Evolutionary conservation across 441 rosid genomes (phyloP), one percentile per base, ranked within the genome.

Genomic region (Croton setiger): DNA sequence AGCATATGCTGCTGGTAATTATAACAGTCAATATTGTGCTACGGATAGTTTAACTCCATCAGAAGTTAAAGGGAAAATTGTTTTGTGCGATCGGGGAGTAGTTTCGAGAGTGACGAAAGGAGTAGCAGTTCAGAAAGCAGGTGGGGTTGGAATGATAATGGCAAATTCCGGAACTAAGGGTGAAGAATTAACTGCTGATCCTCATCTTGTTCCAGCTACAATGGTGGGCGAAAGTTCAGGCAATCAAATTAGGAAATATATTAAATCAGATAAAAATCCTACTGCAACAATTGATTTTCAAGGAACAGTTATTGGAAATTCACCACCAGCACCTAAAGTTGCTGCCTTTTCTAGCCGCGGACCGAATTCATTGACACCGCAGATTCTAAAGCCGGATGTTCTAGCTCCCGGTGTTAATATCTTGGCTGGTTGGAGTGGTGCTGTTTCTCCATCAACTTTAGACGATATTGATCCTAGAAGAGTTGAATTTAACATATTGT

Each of bases 361-460:
- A 52, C 98, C 98, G 0, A 89, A 83, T n/a, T n/a, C 66, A 86
- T 63, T 85, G 57, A 89, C 93, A 0, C 82, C 85, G 1, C 86
- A 89, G 76, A 93, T 93, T 27, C 83, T 93, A 13, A 91, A 91
- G 72, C 97, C 96, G 0, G 98, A 91, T 75, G 89, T 89, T 49
- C 87, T 93, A 66, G 97, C 91, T 37, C 98, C 97, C 0, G 96
- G 97, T 15, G 90, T 93, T 31, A 91, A 91, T 52, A 89, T 93
- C 45, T 67, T 93, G 78, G 98, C 97, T 41, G 97, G 88, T 9
- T 93, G 97, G 98, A 89, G 90, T 8, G 97, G 91, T 2, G 68
- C 60, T 56, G 72, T 67, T 1, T 83, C 78, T 12, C 94, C 96
- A 7, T 85, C 98, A 0, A 85, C 79, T 73, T 76, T 93, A 45